A percentile compares a stretch with the other conserved stretches of the same genome.
Evolutionary conservation across 352 stramenopile species (phyloP).

Genomic region (Pythium graminicola): DNA sequence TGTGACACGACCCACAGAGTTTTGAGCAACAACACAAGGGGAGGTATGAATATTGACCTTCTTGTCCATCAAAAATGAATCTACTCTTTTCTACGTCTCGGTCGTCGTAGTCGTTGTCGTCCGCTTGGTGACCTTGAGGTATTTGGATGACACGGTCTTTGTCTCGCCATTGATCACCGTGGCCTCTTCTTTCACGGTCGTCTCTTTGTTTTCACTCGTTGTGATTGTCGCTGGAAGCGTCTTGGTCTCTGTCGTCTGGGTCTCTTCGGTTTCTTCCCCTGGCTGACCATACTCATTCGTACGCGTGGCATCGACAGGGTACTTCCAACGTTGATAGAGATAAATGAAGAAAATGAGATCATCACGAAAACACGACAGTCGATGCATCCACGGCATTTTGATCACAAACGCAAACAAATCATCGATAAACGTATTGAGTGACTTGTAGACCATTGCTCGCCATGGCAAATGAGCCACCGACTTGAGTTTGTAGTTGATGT

Average conservation of each 20-base stretch:
- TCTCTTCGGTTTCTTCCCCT: constrained; percentile 31
- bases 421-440: constrained; percentile 97
- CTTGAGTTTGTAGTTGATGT: constrained; percentile 99
- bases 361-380: constrained; percentile 97
- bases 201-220: neutral
- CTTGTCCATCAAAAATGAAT: constrained; percentile 1
- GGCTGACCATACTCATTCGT: constrained; percentile 93
- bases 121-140: constrained; percentile 22
- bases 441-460: constrained; percentile 98
- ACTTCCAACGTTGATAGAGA: constrained; percentile 98
- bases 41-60: too few relatives aligned
- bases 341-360: constrained; percentile 99
- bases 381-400: constrained; percentile 97
- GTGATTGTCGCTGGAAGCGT: constrained; percentile 16
- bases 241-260: constrained; percentile 17
- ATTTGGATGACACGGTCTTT: constrained; percentile 16
- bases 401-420: constrained; percentile 97
- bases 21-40: too few relatives aligned
- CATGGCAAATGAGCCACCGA: constrained; percentile 95
- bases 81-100: neutral
- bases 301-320: constrained; percentile 88
- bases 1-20: too few relatives aligned
- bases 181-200: neutral
- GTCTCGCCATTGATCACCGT: constrained; percentile 1
- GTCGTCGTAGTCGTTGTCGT: neutral